Evolutionary conservation across 108 stramenopile genomes (phyloP).

Genomic region (Discostella stelligeroides): DNA sequence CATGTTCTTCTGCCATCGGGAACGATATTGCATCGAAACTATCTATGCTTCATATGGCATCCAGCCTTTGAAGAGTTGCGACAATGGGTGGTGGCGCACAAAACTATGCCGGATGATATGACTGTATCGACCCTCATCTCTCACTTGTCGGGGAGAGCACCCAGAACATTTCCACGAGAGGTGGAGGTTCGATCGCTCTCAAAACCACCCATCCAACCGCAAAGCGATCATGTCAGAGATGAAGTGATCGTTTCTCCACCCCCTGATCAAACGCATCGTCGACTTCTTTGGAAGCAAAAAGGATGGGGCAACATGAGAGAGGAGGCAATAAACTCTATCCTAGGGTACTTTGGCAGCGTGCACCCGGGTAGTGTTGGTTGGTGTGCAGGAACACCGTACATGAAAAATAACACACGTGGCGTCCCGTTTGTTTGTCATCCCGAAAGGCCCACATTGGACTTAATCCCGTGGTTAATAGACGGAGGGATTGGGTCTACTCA

Average conservation of each 20-base stretch:
- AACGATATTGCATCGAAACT: constrained; percentile 68
- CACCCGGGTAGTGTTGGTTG: constrained; percentile 84
- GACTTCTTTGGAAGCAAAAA: constrained; percentile 60
- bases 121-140: constrained; percentile 82
- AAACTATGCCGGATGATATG: constrained; percentile 86
- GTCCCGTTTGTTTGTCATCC: constrained; percentile 45
- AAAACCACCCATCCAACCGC: not conserved
- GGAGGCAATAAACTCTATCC: constrained; percentile 75
- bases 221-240: not conserved
- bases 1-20: constrained; percentile 56
- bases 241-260: constrained; percentile 15
- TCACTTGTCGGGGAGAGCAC: constrained; percentile 78
- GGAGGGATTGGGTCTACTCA: constrained; percentile 42
- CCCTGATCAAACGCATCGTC: constrained; percentile 49
- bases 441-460: constrained; percentile 44
- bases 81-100: constrained; percentile 69
- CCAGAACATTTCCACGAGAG: constrained; percentile 65
- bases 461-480: constrained; percentile 46
- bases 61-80: constrained; percentile 82
- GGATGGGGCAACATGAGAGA: constrained; percentile 75
- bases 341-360: constrained; percentile 83
- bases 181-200: constrained; percentile 7
- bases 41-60: constrained; percentile 87
- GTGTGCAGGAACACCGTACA: constrained; percentile 77
- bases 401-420: constrained; percentile 32